These are phyloP conservation scores for Pouteria campechiana DNA, from an alignment of 179 eudicot genomes.

Conservation along the genomic window DNA sequence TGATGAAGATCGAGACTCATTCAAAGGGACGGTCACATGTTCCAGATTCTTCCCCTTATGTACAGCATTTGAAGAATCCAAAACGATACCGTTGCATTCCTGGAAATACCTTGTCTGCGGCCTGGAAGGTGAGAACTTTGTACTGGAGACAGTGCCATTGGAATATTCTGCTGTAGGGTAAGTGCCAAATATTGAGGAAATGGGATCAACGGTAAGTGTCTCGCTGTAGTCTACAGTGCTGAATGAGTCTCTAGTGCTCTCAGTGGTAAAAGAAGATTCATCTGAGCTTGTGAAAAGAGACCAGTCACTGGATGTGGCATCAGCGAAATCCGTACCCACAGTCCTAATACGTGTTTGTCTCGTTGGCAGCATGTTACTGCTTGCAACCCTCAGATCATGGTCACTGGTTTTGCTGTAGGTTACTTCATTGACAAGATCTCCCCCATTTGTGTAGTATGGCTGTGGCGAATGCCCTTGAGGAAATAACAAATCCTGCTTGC, in stretches of 20 bases:
- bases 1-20: too few relatives aligned
- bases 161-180: slow-evolving; percentile 22
- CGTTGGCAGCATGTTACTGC: slow-evolving; percentile 26
- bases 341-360: slow-evolving; percentile 21
- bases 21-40: too few relatives aligned
- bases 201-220: slow-evolving; percentile 32
- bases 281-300: slow-evolving; percentile 96
- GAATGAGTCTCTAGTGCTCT: slow-evolving; percentile 91
- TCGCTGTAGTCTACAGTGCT: slow-evolving; percentile 55
- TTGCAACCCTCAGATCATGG: too few relatives aligned
- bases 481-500: too few relatives aligned
- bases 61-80: slow-evolving; percentile 18
- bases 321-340: slow-evolving; percentile 34
- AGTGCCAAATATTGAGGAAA: slow-evolving; percentile 43
- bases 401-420: too few relatives aligned
- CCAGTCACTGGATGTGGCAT: slow-evolving; percentile 75
- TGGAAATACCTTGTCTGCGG: slow-evolving; percentile 37
- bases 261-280: slow-evolving; percentile 90
- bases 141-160: slow-evolving; percentile 45
- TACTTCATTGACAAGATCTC: too few relatives aligned
- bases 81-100: slow-evolving; percentile 39
- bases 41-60: neutral
- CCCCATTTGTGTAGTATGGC: too few relatives aligned
- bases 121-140: slow-evolving; percentile 44
- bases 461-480: too few relatives aligned